Base-by-base conservation (phyloP, 805 yeast species). In the Dipodascopsis uninucleata region DNA sequence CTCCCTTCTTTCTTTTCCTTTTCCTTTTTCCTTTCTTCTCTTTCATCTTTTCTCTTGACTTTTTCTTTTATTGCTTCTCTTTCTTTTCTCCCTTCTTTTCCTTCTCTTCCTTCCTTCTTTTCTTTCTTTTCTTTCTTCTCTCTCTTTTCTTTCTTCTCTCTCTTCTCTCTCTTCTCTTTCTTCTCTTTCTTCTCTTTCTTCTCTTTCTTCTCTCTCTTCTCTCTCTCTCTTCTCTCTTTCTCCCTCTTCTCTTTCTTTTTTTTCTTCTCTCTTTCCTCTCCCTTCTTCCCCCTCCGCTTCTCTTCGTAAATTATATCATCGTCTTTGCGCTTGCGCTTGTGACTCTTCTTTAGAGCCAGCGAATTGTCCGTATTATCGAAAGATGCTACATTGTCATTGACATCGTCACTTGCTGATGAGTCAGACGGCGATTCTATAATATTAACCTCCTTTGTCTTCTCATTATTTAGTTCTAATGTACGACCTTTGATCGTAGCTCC, bases 401-500 rank as follows among this genome's bases (percentile, higher is more conserved):
- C n/a, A 12, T n/a, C 29, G 10, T 26, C 29, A 26, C 38, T 51
- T 50, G 47, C 18, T 41, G 39, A 49, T 51, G 50, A 53, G 58
- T 51, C 28, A 43, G 57, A 53, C 50, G 58, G n/a, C 29, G 29
- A 12, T 45, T 57, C 51, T 10, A 59, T 57, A 39, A 52, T 49
- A 49, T 51, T 47, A 25, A 55, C 54, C 33, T 50, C 39, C 35
- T 40, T 41, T 12, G 14, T n/a, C 41, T 43, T 52, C 44, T 58
- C 57, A 44, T 58, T 51, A 6, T 48, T 52, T 8, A 28, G 24
- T 32, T 55, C 49, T 9, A 43, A 50, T 24, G 55, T 41, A 7
- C 43, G 57, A 33, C 57, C 59, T 25, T 59, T 59, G 35, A 61
- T 82, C 0, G 96, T 85, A 56, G 96, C 85, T 41, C 76, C 74